A percentile compares a stretch with the other conserved stretches of the same genome.
Conservation (phyloP, 805 yeast species). For the Grigorovia jiainica region DNA sequence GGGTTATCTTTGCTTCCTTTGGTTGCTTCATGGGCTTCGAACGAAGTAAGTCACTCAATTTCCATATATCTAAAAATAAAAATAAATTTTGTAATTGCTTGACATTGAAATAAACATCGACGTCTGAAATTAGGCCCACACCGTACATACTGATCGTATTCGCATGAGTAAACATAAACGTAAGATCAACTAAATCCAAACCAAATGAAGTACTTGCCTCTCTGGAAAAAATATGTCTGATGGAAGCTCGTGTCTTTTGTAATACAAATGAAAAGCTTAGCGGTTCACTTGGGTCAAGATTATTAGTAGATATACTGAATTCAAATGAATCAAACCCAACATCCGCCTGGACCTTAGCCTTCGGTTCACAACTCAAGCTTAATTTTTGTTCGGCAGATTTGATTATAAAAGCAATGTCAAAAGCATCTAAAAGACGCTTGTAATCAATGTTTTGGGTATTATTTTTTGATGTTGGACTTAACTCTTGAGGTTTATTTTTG, state of each 20-base stretch:
- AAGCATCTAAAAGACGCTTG: constrained; percentile 39
- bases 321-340: constrained; percentile 65
- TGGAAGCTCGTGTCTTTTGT: constrained; percentile 52
- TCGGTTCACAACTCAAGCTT: constrained; percentile 83
- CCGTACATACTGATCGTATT: constrained; percentile 36
- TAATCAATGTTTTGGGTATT: constrained; percentile 26
- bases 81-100: constrained; percentile 84
- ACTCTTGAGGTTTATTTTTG: constrained; percentile 3
- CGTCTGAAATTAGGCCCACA: constrained; percentile 44
- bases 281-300: constrained; percentile 31
- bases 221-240: constrained; percentile 86
- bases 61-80: constrained; percentile 77
- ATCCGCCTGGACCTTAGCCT: constrained; percentile 83
- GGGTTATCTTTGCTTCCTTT: neutral
- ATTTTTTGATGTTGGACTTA: neutral
- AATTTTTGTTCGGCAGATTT: constrained; percentile 65
- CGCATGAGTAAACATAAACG: constrained; percentile 39
- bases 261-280: constrained; percentile 40
- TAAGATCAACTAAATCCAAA: constrained; percentile 38
- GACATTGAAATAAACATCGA: constrained; percentile 57
- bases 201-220: constrained; percentile 71
- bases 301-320: constrained; percentile 45
- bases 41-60: constrained; percentile 36
- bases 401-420: constrained; percentile 55
- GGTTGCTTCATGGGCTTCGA: constrained; percentile 10